Evolutionary conservation across 2,329 filamentous ascomycete species (phyloP).

Genomic region (Talaromyces atroroseus): DNA sequence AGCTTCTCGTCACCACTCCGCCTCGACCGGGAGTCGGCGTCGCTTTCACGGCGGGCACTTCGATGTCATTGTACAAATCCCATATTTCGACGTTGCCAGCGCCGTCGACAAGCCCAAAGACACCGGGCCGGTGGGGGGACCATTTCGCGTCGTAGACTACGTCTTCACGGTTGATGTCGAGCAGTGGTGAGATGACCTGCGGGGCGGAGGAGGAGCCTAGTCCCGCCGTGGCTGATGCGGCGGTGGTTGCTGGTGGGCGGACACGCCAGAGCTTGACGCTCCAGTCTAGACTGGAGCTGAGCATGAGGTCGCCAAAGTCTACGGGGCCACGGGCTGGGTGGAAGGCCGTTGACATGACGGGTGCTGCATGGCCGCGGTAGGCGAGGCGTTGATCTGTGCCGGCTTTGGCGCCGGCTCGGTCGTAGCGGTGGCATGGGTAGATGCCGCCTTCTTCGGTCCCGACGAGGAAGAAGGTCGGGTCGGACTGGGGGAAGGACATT

Average conservation of each 20-base stretch:
- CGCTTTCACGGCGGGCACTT: conserved; percentile 81
- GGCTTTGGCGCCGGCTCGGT: conserved; percentile 93
- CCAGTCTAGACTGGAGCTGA: conserved; percentile 94
- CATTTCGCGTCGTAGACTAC: conserved; percentile 94
- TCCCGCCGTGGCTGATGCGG: conserved; percentile 30
- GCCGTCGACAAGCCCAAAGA: conserved; percentile 92
- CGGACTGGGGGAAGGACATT: conserved; percentile 88
- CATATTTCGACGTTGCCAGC: conserved; percentile 89
- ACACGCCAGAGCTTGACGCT: conserved; percentile 96
- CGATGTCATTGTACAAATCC: conserved; percentile 87
- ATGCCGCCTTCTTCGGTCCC: conserved; percentile 96
- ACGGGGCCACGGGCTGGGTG: conserved; percentile 88
- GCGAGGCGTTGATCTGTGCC: conserved; percentile 84
- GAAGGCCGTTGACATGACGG: conserved; percentile 94
- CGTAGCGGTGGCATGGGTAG: conserved; percentile 93
- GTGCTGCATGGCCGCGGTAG: conserved; percentile 85
- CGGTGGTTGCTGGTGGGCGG: conserved; percentile 46
- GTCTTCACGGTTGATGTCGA: conserved; percentile 91
- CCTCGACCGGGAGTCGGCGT: conserved; percentile 59
- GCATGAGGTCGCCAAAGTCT: conserved; percentile 86
- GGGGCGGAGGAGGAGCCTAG: conserved; percentile 29
- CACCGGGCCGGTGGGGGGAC: conserved; percentile 88
- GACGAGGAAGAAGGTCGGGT: conserved; percentile 95
- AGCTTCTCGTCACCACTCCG: conserved; percentile 70
- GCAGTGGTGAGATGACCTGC: conserved; percentile 62